Conservation (phyloP, 768 basidiomycete genomes). For the Podaxis sp. region DNA sequence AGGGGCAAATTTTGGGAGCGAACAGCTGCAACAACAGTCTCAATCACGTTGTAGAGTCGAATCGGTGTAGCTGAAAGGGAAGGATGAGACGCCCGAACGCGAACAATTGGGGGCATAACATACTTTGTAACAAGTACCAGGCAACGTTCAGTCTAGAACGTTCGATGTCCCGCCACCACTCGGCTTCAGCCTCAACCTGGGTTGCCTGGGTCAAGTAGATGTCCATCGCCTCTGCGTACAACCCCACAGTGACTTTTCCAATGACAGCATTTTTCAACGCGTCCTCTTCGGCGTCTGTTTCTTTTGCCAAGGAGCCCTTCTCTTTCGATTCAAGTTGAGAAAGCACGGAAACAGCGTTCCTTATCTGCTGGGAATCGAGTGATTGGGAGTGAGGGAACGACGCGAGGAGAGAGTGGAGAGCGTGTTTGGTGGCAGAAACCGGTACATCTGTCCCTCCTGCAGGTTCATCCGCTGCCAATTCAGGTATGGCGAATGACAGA, state of each 20-base stretch:
- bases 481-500: constrained; percentile 17
- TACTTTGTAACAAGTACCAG: constrained; percentile 80
- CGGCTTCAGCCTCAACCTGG: constrained; percentile 70
- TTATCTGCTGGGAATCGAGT: constrained; percentile 27
- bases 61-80: constrained; percentile 42
- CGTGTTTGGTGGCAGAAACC: constrained; percentile 25
- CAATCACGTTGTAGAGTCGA: constrained; percentile 37
- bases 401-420: constrained; percentile 37
- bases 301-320: not conserved
- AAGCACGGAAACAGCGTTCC: constrained; percentile 26
- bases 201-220: constrained; percentile 65
- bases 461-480: not conserved
- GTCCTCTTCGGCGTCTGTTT: constrained; percentile 32
- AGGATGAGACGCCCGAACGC: constrained; percentile 9
- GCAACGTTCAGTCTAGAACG: constrained; percentile 55
- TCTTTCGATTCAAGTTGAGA: constrained; percentile 25
- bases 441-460: not conserved
- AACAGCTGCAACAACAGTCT: constrained; percentile 41
- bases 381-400: constrained; percentile 31
- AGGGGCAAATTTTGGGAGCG: constrained; percentile 45
- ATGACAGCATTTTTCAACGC: constrained; percentile 45
- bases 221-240: constrained; percentile 70
- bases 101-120: constrained; percentile 25
- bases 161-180: constrained; percentile 82
- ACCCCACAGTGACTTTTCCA: constrained; percentile 47